Evolutionary conservation across 2,329 filamentous ascomycete species (phyloP).

Genomic region (Fusarium redolens): DNA sequence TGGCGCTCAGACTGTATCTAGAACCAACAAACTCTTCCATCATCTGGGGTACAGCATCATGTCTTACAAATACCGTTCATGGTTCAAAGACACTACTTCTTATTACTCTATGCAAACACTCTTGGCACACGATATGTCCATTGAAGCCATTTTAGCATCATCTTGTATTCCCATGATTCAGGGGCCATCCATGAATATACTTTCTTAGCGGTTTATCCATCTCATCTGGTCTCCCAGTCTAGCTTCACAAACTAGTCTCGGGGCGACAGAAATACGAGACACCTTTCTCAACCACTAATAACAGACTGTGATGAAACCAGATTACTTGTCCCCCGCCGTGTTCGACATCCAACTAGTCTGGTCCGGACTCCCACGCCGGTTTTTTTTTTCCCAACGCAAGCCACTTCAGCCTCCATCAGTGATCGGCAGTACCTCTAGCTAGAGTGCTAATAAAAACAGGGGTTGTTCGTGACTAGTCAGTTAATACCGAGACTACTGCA

Average conservation of each 20-base stretch:
- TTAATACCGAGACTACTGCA: background rate
- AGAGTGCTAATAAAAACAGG: background rate
- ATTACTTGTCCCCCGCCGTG: background rate
- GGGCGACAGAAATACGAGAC: background rate
- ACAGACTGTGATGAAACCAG: background rate
- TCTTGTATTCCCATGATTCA: background rate
- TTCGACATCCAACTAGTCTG: background rate
- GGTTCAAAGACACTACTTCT: background rate
- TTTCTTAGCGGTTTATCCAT: background rate
- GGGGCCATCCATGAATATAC: background rate
- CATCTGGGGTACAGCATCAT: background rate
- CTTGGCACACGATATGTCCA: background rate
- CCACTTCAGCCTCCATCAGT: background rate
- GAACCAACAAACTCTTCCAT: background rate
- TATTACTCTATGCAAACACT: background rate
- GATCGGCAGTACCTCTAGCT: conserved; percentile 6
- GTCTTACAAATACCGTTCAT: background rate
- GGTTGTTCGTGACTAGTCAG: background rate
- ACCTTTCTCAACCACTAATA: background rate
- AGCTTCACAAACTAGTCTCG: background rate
- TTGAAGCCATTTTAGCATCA: fast-evolving
- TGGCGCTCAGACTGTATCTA: background rate
- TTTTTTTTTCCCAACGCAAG: background rate
- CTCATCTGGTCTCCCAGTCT: background rate
- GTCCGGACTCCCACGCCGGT: background rate